These are phyloP conservation scores for Akanthomyces muscarius DNA, from an alignment of 2,329 filamentous ascomycete species.

Conservation along the genomic window DNA sequence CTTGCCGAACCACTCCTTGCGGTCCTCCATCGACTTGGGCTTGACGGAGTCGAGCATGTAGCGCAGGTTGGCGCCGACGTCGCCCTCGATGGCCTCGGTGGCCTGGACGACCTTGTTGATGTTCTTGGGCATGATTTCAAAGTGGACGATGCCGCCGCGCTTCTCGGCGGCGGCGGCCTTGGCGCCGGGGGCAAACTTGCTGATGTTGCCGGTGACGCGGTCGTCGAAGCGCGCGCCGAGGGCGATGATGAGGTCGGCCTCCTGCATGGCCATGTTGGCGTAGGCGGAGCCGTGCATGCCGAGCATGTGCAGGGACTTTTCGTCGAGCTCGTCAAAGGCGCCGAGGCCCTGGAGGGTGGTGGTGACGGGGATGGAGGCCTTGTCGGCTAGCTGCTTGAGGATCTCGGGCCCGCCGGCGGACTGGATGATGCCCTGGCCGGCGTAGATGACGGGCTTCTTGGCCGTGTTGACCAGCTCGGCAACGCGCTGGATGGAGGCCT, in stretches of 20 bases:
- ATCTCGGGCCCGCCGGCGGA: slow-evolving; percentile 73
- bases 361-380: slow-evolving; percentile 87
- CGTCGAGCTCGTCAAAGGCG: slow-evolving; percentile 86
- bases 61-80: slow-evolving; percentile 75
- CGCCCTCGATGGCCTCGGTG: slow-evolving; percentile 90
- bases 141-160: slow-evolving; percentile 92
- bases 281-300: slow-evolving; percentile 98
- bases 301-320: slow-evolving; percentile 95
- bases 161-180: slow-evolving; percentile 79
- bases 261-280: slow-evolving; percentile 97
- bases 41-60: slow-evolving; percentile 71
- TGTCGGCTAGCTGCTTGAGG: slow-evolving; percentile 83
- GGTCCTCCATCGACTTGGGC: slow-evolving; percentile 55
- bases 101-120: slow-evolving; percentile 99
- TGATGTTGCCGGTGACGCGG: slow-evolving; percentile 77
- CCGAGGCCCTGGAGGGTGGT: slow-evolving; percentile 94
- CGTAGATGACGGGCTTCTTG: slow-evolving; percentile 94
- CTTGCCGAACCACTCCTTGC: slow-evolving; percentile 83
- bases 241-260: slow-evolving; percentile 92
- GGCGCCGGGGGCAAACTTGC: slow-evolving; percentile 85
- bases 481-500: slow-evolving; percentile 69
- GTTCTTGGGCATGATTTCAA: slow-evolving; percentile 99
- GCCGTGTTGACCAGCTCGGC: slow-evolving; percentile 79
- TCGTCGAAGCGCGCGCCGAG: slow-evolving; percentile 94
- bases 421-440: slow-evolving; percentile 83